These are phyloP conservation scores for Vicia sativa DNA, from an alignment of 306 rosid genomes.

Conservation along the genomic window DNA sequence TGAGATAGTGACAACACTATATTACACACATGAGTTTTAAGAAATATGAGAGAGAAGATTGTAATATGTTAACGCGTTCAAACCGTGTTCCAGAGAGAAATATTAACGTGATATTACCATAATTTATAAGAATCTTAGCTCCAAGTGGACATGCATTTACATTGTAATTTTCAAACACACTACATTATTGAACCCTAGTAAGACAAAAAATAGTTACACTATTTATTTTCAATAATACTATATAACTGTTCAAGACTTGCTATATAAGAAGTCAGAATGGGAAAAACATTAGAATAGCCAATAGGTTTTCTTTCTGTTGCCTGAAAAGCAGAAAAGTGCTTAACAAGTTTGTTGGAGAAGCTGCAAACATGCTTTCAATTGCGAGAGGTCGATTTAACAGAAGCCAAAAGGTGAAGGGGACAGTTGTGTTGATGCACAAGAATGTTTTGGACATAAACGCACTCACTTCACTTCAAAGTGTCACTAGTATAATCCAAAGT, in stretches of 20 bases:
- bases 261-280: background rate
- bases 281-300: background rate
- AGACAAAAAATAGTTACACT: no score
- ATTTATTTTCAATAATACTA: no score
- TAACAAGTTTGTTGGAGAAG: background rate
- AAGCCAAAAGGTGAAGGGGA: constrained; percentile 31
- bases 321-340: background rate
- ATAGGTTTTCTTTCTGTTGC: background rate
- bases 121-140: no score
- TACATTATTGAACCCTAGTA: no score
- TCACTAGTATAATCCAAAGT: background rate
- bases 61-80: background rate
- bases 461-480: background rate
- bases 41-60: background rate
- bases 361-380: background rate
- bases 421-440: constrained; percentile 25
- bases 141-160: no score
- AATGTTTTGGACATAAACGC: constrained; percentile 32
- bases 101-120: background rate
- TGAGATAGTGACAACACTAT: background rate
- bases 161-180: no score
- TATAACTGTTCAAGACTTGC: no score
- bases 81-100: background rate
- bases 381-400: background rate
- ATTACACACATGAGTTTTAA: background rate